phyloP scores from a whole-genome alignment of 2,329 filamentous ascomycete genomes.

The Hypoxylon sp. region DNA sequence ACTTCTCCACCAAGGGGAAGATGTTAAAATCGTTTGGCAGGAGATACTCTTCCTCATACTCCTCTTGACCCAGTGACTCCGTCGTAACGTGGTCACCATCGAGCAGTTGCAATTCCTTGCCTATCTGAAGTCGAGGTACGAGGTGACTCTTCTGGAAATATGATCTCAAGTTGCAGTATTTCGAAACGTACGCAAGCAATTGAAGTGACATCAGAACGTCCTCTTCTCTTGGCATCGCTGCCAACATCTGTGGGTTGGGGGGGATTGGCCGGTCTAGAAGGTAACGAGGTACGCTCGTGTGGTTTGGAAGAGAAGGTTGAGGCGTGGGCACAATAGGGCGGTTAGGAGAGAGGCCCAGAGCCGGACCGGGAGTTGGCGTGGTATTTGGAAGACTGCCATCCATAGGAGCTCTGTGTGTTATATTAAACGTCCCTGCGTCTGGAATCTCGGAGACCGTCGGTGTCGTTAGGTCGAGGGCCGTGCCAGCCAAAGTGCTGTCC shows the following conservation, averaged over 20 bases:
- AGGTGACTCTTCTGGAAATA: slow-evolving; percentile 97
- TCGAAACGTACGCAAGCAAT: slow-evolving; percentile 95
- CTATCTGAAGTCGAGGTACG: slow-evolving; percentile 91
- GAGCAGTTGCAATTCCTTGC: slow-evolving; percentile 83
- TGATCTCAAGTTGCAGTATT: slow-evolving; percentile 94
- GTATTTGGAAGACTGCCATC: slow-evolving; percentile 88
- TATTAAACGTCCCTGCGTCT: slow-evolving; percentile 92
- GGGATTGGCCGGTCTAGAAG: slow-evolving; percentile 79
- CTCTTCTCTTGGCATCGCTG: slow-evolving; percentile 95
- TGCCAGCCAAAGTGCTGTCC: slow-evolving; percentile 81
- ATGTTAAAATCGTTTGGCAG: slow-evolving; percentile 97
- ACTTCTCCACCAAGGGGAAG: slow-evolving; percentile 97
- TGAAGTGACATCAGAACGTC: slow-evolving; percentile 98
- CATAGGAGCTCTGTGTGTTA: slow-evolving; percentile 85
- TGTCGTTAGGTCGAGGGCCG: slow-evolving; percentile 79
- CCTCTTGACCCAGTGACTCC: slow-evolving; percentile 61
- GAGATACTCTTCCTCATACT: slow-evolving; percentile 87
- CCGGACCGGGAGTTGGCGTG: slow-evolving; percentile 72
- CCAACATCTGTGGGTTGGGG: slow-evolving; percentile 80
- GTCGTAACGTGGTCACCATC: slow-evolving; percentile 73
- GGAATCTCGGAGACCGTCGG: slow-evolving; percentile 87
- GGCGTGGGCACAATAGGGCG: slow-evolving; percentile 79
- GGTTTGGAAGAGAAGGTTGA: slow-evolving; percentile 77
- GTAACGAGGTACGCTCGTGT: slow-evolving; percentile 80
- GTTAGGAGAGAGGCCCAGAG: slow-evolving; percentile 80